Percentiles rank a stretch among this genome's conserved stretches.
Evolutionary conservation across 306 rosid species (phyloP).

Genomic region (Acacia acuminata): DNA sequence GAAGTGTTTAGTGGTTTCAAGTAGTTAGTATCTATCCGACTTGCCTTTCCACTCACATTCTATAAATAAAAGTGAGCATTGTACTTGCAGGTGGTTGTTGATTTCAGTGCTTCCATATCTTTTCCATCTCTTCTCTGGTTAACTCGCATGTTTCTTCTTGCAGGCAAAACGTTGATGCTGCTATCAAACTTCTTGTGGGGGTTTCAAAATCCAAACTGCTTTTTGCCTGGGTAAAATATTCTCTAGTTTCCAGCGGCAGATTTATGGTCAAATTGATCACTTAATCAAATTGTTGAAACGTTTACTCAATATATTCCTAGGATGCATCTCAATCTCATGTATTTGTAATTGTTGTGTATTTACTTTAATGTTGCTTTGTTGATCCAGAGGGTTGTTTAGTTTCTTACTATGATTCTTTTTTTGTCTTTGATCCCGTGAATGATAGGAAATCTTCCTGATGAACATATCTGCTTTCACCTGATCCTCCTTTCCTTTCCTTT

Average conservation of each 20-base stretch:
- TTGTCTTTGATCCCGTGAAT: slow-evolving; percentile 15
- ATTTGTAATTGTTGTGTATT: slow-evolving; percentile 3
- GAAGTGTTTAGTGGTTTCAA: not conserved
- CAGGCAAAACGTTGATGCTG: slow-evolving; percentile 64
- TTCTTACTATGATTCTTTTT: slow-evolving; percentile 20
- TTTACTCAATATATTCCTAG: slow-evolving; percentile 9
- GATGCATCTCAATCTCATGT: slow-evolving; percentile 11
- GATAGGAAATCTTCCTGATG: slow-evolving; percentile 11
- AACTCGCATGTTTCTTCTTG: slow-evolving; percentile 20
- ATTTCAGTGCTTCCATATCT: not conserved
- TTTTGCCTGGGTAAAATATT: slow-evolving; percentile 80
- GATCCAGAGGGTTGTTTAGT: slow-evolving; percentile 4
- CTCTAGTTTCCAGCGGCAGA: not conserved
- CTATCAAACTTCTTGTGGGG: slow-evolving; percentile 55
- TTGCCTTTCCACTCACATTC: not conserved
- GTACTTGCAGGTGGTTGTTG: not conserved
- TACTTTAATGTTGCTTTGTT: slow-evolving; percentile 10
- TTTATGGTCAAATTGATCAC: slow-evolving; percentile 8
- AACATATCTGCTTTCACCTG: not conserved
- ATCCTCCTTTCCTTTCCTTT: not conserved
- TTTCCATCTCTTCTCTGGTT: not conserved
- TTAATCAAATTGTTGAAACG: not conserved
- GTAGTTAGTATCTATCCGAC: not conserved
- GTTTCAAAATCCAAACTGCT: slow-evolving; percentile 56
- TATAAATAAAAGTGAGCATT: not conserved